Percentiles rank a stretch among this genome's conserved stretches.
phyloP scores from a whole-genome alignment of 2,329 filamentous ascomycete genomes.

The Aspergillus aculeatinus region DNA sequence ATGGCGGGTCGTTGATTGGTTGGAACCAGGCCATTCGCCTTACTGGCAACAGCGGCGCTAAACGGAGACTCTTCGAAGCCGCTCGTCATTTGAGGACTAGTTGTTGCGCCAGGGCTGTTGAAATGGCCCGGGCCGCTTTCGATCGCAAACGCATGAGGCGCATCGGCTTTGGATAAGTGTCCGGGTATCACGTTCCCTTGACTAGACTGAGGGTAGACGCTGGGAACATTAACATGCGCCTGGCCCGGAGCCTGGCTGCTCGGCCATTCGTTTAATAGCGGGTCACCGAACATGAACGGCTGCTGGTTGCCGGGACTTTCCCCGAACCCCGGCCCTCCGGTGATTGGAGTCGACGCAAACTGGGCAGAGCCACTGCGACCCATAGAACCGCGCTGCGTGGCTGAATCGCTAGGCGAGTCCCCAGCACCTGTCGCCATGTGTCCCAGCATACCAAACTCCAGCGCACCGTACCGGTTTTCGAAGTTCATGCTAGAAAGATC shows the following conservation, averaged over 20 bases:
- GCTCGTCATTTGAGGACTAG: conserved; percentile 50
- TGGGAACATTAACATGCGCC: conserved; percentile 34
- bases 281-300: conserved; percentile 48
- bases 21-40: conserved; percentile 30
- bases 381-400: conserved; percentile 48
- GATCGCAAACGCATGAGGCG: conserved; percentile 61
- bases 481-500: conserved; percentile 93
- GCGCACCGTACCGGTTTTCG: conserved; percentile 89
- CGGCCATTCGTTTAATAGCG: conserved; percentile 48
- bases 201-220: conserved; percentile 33
- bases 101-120: conserved; percentile 58
- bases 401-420: conserved; percentile 69
- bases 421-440: conserved; percentile 91
- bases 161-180: conserved; percentile 45
- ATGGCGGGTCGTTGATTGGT: conserved; percentile 40
- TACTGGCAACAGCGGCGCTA: conserved; percentile 26
- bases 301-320: conserved; percentile 47
- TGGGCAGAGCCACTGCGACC: conserved; percentile 43
- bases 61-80: conserved; percentile 43
- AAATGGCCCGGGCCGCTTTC: conserved; percentile 57
- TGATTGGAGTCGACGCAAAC: conserved; percentile 38
- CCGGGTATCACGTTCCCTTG: conserved; percentile 40
- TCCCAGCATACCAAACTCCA: conserved; percentile 94
- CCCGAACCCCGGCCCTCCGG: conserved; percentile 39
- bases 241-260: conserved; percentile 36